phyloP scores from a whole-genome alignment of 805 yeast genomes.

The Blastobotrys americana region DNA sequence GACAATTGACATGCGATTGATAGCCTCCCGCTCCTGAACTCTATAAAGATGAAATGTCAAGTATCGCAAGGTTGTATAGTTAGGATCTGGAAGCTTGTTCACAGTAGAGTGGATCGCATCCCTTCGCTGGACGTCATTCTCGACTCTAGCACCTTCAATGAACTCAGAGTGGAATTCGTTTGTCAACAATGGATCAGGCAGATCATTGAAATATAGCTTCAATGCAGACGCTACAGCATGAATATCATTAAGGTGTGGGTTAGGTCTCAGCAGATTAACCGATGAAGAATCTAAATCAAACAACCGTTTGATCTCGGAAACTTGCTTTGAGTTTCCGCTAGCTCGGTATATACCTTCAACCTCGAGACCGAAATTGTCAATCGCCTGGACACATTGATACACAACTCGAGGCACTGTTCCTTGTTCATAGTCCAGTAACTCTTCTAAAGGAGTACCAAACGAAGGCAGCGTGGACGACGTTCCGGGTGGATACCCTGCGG shows the following conservation, averaged over 20 bases:
- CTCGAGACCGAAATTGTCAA: conserved; percentile 77
- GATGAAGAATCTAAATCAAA: conserved; percentile 58
- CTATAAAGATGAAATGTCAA: conserved; percentile 78
- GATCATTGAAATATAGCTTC: conserved; percentile 71
- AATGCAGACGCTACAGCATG: conserved; percentile 81
- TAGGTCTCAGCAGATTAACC: conserved; percentile 46
- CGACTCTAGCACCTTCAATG: conserved; percentile 62
- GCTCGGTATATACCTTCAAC: conserved; percentile 87
- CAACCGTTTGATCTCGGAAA: conserved; percentile 62
- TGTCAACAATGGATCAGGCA: conserved; percentile 84
- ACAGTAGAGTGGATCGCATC: conserved; percentile 79
- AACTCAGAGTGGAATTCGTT: conserved; percentile 53
- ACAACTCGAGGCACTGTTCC: conserved; percentile 91
- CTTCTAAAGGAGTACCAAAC: conserved; percentile 80
- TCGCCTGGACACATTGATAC: conserved; percentile 75
- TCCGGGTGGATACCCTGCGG: conserved; percentile 31
- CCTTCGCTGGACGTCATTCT: conserved; percentile 52
- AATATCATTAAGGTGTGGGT: conserved; percentile 64
- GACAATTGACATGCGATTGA: conserved; percentile 75
- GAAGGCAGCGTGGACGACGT: conserved; percentile 36
- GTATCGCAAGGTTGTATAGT: conserved; percentile 84
- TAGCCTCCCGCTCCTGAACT: conserved; percentile 53
- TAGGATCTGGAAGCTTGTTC: conserved; percentile 87
- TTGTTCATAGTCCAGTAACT: conserved; percentile 69
- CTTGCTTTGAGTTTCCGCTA: conserved; percentile 68